Evolutionary conservation across 2,329 filamentous ascomycete species (phyloP).

Genomic region (Exophiala dermatitidis): DNA sequence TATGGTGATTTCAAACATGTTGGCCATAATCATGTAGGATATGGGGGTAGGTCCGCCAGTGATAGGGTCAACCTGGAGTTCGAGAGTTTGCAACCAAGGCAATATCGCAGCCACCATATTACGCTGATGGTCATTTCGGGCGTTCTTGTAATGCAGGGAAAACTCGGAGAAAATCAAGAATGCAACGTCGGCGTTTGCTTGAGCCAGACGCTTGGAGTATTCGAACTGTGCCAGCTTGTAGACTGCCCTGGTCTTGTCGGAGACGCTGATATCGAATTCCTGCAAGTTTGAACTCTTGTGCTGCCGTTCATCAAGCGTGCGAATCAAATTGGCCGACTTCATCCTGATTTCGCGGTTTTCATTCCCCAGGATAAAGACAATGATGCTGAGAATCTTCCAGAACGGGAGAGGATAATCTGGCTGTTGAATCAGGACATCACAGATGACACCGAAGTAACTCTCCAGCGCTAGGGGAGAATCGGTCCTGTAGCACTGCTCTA

Average conservation of each 20-base stretch:
- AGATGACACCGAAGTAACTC: conserved; percentile 91
- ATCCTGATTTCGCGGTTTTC: conserved; percentile 82
- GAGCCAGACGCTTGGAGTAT: conserved; percentile 81
- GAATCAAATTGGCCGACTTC: conserved; percentile 74
- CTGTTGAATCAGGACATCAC: conserved; percentile 75
- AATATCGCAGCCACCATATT: conserved; percentile 92
- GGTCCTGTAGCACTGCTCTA: conserved; percentile 81
- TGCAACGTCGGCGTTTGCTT: conserved; percentile 79
- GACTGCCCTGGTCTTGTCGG: conserved; percentile 95
- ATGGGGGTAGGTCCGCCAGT: conserved; percentile 74
- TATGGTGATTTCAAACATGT: conserved; percentile 93
- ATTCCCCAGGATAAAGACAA: conserved; percentile 86
- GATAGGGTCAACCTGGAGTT: conserved; percentile 84
- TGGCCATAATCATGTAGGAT: conserved; percentile 91
- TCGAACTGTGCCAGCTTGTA: conserved; percentile 98
- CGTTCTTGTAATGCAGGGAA: conserved; percentile 81
- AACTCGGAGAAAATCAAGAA: conserved; percentile 97
- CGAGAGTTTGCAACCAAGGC: conserved; percentile 92
- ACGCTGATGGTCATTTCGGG: conserved; percentile 73
- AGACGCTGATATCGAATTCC: conserved; percentile 96
- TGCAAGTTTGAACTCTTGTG: conserved; percentile 83
- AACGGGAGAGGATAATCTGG: conserved; percentile 77
- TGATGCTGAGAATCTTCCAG: conserved; percentile 83
- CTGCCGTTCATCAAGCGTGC: conserved; percentile 74
- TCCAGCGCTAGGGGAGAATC: conserved; percentile 76